A percentile compares a stretch with the other conserved stretches of the same genome.
Conservation (phyloP, 1,139 yeast species). For the Yamadazyma buinensis region DNA sequence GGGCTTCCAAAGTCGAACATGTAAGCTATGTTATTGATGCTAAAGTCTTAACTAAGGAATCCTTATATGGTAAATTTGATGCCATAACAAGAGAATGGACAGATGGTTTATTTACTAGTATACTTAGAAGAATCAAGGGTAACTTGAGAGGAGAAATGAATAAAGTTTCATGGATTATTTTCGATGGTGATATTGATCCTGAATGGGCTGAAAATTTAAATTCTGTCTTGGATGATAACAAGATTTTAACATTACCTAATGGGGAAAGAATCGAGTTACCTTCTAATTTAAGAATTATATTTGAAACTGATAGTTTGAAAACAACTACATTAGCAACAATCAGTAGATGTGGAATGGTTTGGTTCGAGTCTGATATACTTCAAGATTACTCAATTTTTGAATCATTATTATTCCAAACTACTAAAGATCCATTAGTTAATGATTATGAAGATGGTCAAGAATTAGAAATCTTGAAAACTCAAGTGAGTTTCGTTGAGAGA, state of each 20-base stretch:
- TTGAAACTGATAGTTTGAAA: slow-evolving; percentile 68
- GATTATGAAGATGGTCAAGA: slow-evolving; percentile 5
- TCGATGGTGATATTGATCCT: slow-evolving; percentile 95
- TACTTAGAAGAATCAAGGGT: slow-evolving; percentile 57
- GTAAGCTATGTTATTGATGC: slow-evolving; percentile 59
- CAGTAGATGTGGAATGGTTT: slow-evolving; percentile 88
- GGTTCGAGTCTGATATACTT: slow-evolving; percentile 45
- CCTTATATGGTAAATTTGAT: slow-evolving; percentile 70
- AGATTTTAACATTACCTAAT: slow-evolving; percentile 74
- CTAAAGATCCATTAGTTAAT: neutral
- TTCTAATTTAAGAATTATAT: slow-evolving; percentile 57
- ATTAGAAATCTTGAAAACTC: slow-evolving; percentile 1
- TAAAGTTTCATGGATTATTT: slow-evolving; percentile 71
- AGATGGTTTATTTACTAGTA: slow-evolving; percentile 78
- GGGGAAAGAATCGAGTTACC: slow-evolving; percentile 82
- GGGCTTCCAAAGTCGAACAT: slow-evolving; percentile 32
- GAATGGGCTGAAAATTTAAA: slow-evolving; percentile 91
- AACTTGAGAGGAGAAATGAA: slow-evolving; percentile 57
- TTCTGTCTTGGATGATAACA: slow-evolving; percentile 88
- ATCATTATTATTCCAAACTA: slow-evolving; percentile 10
- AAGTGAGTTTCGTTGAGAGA: slow-evolving; percentile 1
- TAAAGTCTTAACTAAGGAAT: slow-evolving; percentile 64
- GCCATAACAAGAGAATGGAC: slow-evolving; percentile 84
- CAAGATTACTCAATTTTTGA: slow-evolving; percentile 16
- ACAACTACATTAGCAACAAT: slow-evolving; percentile 88